These are phyloP conservation scores for Balamuthia mandrillaris DNA, from an alignment of 208 protist species.

Conservation along the genomic window DNA sequence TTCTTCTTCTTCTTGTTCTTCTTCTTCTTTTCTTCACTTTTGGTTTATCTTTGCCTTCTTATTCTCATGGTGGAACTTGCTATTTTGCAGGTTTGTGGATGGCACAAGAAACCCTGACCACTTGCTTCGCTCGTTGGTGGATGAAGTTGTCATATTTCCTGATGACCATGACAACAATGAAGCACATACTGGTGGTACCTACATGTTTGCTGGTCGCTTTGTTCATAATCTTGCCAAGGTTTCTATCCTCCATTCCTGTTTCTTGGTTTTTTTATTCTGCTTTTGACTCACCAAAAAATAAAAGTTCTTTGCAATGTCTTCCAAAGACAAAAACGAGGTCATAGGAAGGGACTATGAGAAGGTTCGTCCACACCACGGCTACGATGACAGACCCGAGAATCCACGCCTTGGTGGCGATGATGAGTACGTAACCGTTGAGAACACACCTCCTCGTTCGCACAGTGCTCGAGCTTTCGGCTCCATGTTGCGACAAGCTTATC, in stretches of 20 bases:
- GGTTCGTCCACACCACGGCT: background rate
- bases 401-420: background rate
- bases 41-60: too few relatives aligned
- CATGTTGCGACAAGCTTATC: slow-evolving; percentile 10
- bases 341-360: slow-evolving; percentile 6
- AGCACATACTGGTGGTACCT: slow-evolving; percentile 3
- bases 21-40: too few relatives aligned
- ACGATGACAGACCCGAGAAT: slow-evolving; percentile 8
- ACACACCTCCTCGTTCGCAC: background rate
- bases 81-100: slow-evolving; percentile 1
- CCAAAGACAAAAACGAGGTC: slow-evolving; percentile 6
- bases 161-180: background rate
- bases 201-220: slow-evolving; percentile 39
- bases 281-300: background rate
- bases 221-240: slow-evolving; percentile 21
- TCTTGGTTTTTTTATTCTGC: background rate
- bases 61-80: background rate
- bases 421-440: background rate
- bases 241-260: background rate
- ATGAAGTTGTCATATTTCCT: slow-evolving; percentile 27
- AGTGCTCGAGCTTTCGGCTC: background rate
- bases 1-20: too few relatives aligned
- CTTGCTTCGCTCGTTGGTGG: background rate
- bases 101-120: slow-evolving; percentile 24
- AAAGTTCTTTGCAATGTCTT: background rate